phyloP scores from a whole-genome alignment of 2,329 filamentous ascomycete species.

The Graphiopsis chlorocephala region DNA sequence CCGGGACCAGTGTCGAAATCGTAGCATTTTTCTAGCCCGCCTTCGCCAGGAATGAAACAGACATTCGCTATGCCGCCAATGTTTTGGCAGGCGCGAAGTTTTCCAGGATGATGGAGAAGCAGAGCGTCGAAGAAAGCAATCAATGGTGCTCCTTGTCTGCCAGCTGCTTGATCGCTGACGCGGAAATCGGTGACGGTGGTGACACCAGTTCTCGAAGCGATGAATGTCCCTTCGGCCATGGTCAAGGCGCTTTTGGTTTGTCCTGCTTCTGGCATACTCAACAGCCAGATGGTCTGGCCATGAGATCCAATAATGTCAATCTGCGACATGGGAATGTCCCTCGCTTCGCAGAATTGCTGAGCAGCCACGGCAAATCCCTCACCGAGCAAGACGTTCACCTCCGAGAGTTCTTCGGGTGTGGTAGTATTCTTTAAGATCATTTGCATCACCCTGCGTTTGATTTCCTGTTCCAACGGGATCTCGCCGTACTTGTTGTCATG shows the following conservation, averaged over 20 bases:
- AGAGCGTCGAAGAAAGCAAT: constrained; percentile 58
- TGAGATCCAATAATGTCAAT: constrained; percentile 58
- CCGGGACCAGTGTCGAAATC: constrained; percentile 36
- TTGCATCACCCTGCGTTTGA: constrained; percentile 57
- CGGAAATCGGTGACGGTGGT: constrained; percentile 60
- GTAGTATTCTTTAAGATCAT: constrained; percentile 56
- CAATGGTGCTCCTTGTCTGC: constrained; percentile 55
- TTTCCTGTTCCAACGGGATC: constrained; percentile 50
- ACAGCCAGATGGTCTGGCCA: constrained; percentile 58
- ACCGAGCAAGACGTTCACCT: constrained; percentile 57
- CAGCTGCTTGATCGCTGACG: constrained; percentile 55
- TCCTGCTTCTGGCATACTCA: constrained; percentile 51
- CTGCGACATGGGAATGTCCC: constrained; percentile 42
- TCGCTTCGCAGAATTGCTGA: constrained; percentile 48
- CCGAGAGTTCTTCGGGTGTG: constrained; percentile 53
- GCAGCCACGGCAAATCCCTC: constrained; percentile 56
- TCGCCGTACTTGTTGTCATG: constrained; percentile 49
- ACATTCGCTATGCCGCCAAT: constrained; percentile 62
- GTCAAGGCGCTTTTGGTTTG: constrained; percentile 51
- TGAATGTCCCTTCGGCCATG: constrained; percentile 57
- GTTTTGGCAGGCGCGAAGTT: constrained; percentile 59
- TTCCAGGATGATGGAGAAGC: constrained; percentile 55
- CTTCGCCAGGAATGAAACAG: constrained; percentile 53
- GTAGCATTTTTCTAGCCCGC: constrained; percentile 28
- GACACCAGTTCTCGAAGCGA: constrained; percentile 55